phyloP scores from a whole-genome alignment of 257 asterid species.

The Gardenia jasminoides region DNA sequence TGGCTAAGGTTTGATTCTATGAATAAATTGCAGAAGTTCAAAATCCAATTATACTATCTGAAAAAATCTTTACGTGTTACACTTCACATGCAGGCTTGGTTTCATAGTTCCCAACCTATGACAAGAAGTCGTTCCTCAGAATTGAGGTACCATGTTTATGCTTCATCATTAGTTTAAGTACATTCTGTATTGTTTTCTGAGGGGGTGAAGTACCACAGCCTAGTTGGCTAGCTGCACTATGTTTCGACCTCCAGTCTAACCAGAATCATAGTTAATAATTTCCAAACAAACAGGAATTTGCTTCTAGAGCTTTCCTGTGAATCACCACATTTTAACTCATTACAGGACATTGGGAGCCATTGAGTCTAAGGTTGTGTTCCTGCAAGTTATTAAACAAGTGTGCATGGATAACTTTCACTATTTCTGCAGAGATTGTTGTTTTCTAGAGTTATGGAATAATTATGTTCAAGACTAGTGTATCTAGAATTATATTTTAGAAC shows the following conservation, averaged over 20 bases:
- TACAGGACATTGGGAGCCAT: neutral
- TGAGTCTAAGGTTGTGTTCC: neutral
- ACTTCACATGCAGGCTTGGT: conserved; percentile 65
- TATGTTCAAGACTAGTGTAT: neutral
- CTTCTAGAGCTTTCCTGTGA: neutral
- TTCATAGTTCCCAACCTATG: conserved; percentile 88
- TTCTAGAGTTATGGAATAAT: neutral
- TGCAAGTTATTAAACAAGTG: neutral
- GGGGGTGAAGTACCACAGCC: neutral
- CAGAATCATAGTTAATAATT: neutral
- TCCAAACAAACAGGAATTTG: neutral
- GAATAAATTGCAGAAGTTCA: neutral
- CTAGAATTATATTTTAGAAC: neutral
- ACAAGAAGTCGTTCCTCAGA: conserved; percentile 76
- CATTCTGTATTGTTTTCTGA: neutral
- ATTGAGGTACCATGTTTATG: conserved; percentile 46
- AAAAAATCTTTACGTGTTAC: conserved; percentile 19
- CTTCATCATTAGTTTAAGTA: neutral
- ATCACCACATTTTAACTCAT: neutral
- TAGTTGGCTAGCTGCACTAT: neutral
- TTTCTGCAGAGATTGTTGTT: neutral
- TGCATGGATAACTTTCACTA: neutral
- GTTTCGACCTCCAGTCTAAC: neutral
- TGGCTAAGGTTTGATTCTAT: conserved; percentile 54
- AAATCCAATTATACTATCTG: neutral